Base-by-base conservation (phyloP, 1,284 basidiomycete genomes). In the Kalmanozyma brasiliensis region DNA sequence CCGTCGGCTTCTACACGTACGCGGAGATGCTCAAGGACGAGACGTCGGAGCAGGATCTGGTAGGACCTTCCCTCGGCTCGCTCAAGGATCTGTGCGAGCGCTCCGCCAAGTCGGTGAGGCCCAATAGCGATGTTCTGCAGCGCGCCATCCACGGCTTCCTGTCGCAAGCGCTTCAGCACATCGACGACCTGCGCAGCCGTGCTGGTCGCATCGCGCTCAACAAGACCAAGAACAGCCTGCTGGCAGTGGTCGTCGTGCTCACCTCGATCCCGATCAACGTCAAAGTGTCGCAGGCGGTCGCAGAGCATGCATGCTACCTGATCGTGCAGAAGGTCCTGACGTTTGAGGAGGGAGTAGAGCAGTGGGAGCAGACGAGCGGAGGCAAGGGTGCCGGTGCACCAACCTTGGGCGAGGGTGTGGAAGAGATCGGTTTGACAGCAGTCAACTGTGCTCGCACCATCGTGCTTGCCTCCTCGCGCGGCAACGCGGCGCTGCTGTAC, bases 171-270 rank as follows among this genome's bases (percentile, higher is more conserved):
- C 83, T 98, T 34, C 84, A 90, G 49, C 91, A 94, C 76, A 86
- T 97, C 20, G 93, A 97, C 73, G 92, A 91, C 66, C 92, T 96
- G 89, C 88, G 73, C 19, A 58, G 70, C 16, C 68, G 79, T 42
- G 86, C 89, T 58, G 94, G 94, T 4, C 76, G 86, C 0, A 88
- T 91, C 10, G 91, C 91, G 2, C 84, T 87, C 8, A 88, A 89
- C 83, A 97, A 97, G 84, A 87, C 92, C 82, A 94, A 93, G 83
- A 92, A 90, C 81, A 97, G 96, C 82, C 86, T 98, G 57, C 84
- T 98, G 16, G 91, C 93, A 0, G 86, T 90, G 0, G 93, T 93
- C 3, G 86, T 98, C 8, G 86, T 97, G 49, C 82, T 98, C 35
- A 96, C 94, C 0, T 87, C 90, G 13, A 84, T 94, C 2, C 91